These are phyloP conservation scores for Gossypium australe DNA, from an alignment of 345 rosid species.

Conservation along the genomic window DNA sequence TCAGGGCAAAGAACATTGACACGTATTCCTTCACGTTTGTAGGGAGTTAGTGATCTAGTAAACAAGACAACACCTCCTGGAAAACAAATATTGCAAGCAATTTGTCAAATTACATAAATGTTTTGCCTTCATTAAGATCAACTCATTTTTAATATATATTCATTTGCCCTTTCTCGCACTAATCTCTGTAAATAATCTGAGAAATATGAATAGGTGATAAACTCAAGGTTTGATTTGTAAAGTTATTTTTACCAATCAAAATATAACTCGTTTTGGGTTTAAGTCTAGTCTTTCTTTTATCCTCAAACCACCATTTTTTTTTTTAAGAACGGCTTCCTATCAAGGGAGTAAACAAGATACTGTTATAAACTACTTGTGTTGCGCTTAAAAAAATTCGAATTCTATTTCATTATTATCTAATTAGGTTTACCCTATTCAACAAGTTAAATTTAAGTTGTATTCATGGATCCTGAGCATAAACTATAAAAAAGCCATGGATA, in stretches of 20 bases:
- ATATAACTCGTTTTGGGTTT: no score
- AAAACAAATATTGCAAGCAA: slow-evolving; percentile 8
- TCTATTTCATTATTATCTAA: neutral
- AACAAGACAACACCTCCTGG: slow-evolving; percentile 81
- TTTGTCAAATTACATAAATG: neutral
- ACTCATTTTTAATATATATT: neutral
- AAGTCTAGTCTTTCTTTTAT: no score
- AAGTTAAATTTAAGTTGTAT: neutral
- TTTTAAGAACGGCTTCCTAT: neutral
- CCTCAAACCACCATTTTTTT: no score
- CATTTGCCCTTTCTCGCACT: neutral
- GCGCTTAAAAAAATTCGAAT: neutral
- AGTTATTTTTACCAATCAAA: no score
- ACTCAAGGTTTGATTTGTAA: no score
- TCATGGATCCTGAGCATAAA: no score
- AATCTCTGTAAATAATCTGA: neutral
- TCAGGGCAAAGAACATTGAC: slow-evolving; percentile 97
- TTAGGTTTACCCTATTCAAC: neutral
- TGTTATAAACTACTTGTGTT: neutral
- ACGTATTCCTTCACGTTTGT: slow-evolving; percentile 65
- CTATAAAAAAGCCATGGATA: no score
- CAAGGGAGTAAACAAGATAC: neutral
- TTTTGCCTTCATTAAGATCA: neutral
- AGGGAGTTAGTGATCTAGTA: slow-evolving; percentile 65
- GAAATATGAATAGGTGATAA: neutral